phyloP scores from a whole-genome alignment of 495 filamentous ascomycete species.

The Rhypophila decipiens region DNA sequence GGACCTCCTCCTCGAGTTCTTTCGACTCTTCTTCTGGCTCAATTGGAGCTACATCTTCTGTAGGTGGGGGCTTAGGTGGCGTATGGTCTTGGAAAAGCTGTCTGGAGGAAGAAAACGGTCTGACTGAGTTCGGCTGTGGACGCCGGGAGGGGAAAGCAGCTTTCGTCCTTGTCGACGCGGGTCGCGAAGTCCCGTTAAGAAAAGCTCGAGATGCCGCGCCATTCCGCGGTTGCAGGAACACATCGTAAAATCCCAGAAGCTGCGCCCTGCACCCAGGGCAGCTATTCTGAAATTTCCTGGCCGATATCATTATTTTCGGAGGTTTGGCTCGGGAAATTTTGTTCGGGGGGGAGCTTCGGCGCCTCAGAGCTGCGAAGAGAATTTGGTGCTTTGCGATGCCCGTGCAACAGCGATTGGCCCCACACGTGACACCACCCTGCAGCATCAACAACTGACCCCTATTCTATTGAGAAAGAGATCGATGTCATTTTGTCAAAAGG shows the following conservation, averaged over 20 bases:
- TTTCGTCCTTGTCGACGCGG: no score
- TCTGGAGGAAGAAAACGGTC: conserved; percentile 35
- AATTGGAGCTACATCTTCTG: no score
- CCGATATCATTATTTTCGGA: conserved; percentile 37
- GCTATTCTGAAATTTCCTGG: conserved; percentile 35
- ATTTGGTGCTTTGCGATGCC: conserved; percentile 1
- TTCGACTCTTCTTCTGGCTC: neutral
- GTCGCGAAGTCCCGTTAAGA: conserved; percentile 5
- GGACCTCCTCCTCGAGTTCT: conserved; percentile 11
- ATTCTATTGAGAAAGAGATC: no score
- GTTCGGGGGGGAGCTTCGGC: neutral
- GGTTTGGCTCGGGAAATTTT: neutral
- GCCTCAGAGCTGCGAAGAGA: neutral
- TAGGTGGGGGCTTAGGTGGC: conserved; percentile 1
- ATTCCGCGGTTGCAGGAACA: conserved; percentile 21
- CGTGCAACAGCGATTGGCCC: neutral
- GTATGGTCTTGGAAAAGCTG: conserved; percentile 14
- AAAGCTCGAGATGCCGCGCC: conserved; percentile 13
- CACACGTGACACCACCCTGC: no score
- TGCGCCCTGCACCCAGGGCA: conserved; percentile 46
- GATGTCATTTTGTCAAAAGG: no score
- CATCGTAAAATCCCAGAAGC: conserved; percentile 40
- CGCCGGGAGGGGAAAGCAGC: conserved; percentile 6
- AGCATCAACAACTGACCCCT: no score
- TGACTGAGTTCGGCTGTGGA: conserved; percentile 13